Base-by-base conservation (phyloP, 257 asterid species). In the Paulownia fortunei region DNA sequence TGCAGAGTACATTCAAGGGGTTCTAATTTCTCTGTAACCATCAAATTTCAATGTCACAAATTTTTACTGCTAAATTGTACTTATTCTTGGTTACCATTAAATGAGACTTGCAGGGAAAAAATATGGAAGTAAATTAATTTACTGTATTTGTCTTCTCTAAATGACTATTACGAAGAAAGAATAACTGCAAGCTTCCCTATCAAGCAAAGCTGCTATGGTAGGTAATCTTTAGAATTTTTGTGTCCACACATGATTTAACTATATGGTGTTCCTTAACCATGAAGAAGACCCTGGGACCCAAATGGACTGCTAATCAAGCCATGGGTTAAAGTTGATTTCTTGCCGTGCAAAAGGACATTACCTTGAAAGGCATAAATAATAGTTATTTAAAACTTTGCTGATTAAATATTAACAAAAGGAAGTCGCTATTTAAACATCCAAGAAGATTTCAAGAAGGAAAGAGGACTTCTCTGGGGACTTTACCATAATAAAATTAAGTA, bases 361-460 rank as follows among this genome's bases (percentile, higher is more conserved):
- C 72, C 60, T 74, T 78, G 86, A 69, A 79, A 77, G 75, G 74
- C 67, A 72, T 61, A 18, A 26, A 42, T 39, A 65, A 70, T 61
- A 39, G 10, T 68, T 72, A 56, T 66, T 83, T 66, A 72, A 32
- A 11, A n/a, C 8, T 27, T 3, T 74, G 54, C n/a, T n/a, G n/a
- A n/a, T n/a, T n/a, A n/a, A n/a, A n/a, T n/a, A n/a, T n/a, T n/a
- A n/a, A n/a, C n/a, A n/a, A n/a, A n/a, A n/a, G n/a, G n/a, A n/a
- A n/a, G n/a, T n/a, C n/a, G n/a, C n/a, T 16, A 74, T 23, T 46
- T 71, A 72, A 72, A 77, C 77, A 54, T 78, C 83, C 80, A 82
- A 52, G 83, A 86, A 90, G 16, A 80, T 77, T 80, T 79, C 88
- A 87, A 82, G 85, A 86, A 83, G 79, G 79, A 62, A 75, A 65